Percentiles rank a stretch among this genome's conserved stretches.
Evolutionary conservation across 1,139 yeast species (phyloP).

Genomic region (Candida sanyaensis): DNA sequence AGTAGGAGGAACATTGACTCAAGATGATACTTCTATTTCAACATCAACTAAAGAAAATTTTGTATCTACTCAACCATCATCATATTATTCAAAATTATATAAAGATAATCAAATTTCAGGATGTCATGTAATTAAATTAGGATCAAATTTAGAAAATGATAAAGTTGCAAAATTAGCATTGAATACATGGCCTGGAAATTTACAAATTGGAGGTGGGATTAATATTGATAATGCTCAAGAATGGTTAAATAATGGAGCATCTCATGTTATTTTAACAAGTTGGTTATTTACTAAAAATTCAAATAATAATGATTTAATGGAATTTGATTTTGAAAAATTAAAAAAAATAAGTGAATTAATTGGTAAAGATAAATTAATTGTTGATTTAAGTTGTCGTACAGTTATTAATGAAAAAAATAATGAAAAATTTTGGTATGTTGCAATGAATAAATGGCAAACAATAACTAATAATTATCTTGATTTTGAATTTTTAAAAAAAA

Average conservation of each 20-base stretch:
- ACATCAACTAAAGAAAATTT: constrained; percentile 67
- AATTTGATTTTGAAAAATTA: constrained; percentile 59
- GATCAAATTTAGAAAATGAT: constrained; percentile 74
- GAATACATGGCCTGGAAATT: constrained; percentile 64
- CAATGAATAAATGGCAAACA: constrained; percentile 97
- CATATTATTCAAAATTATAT: constrained; percentile 77
- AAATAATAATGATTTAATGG: constrained; percentile 30
- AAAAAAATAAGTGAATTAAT: constrained; percentile 46
- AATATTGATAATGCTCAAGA: constrained; percentile 65
- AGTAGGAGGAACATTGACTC: constrained; percentile 84
- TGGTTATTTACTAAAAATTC: constrained; percentile 72
- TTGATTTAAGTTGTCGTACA: constrained; percentile 84
- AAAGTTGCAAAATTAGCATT: constrained; percentile 80
- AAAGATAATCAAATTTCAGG: constrained; percentile 58
- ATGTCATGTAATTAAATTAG: constrained; percentile 91
- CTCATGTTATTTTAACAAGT: constrained; percentile 89
- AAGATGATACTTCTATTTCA: constrained; percentile 42
- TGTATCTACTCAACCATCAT: constrained; percentile 74
- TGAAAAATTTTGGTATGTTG: constrained; percentile 73
- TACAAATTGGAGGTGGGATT: constrained; percentile 96
- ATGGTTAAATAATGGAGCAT: constrained; percentile 75
- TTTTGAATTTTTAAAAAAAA: constrained; percentile 49
- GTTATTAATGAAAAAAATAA: constrained; percentile 25
- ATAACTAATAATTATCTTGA: constrained; percentile 65
- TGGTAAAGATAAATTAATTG: constrained; percentile 72